phyloP scores from a whole-genome alignment of 805 yeast species.

The Cyberlindnera mycetangii region DNA sequence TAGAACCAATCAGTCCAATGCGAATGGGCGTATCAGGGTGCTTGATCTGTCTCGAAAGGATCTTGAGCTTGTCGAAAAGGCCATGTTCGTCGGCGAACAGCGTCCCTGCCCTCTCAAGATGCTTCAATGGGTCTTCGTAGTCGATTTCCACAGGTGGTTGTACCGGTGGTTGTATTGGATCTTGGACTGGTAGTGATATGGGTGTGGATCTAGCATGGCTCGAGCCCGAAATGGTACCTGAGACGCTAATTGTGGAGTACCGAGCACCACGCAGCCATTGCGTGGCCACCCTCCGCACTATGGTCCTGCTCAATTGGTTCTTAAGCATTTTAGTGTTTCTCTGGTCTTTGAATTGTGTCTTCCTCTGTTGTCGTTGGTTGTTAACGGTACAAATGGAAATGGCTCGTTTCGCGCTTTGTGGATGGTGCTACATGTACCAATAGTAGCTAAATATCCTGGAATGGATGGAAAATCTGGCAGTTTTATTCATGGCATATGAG shows the following conservation, averaged over 20 bases:
- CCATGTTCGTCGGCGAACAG: constrained; percentile 26
- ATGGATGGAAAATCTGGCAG: too few relatives aligned
- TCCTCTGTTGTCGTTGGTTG: too few relatives aligned
- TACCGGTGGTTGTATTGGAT: not conserved
- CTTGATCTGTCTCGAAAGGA: constrained; percentile 17
- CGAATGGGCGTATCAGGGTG: constrained; percentile 22
- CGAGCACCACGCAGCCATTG: constrained; percentile 3
- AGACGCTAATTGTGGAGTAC: constrained; percentile 8
- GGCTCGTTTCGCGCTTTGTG: too few relatives aligned
- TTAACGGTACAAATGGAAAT: too few relatives aligned
- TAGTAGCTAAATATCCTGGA: too few relatives aligned
- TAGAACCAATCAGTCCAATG: constrained; percentile 30
- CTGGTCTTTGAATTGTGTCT: too few relatives aligned
- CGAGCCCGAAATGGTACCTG: constrained; percentile 5
- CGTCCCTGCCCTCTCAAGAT: constrained; percentile 15
- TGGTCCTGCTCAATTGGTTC: not conserved
- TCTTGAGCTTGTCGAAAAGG: constrained; percentile 26
- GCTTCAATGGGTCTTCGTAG: constrained; percentile 14
- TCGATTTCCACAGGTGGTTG: not conserved
- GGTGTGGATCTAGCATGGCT: not conserved
- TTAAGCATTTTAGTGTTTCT: too few relatives aligned
- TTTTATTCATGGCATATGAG: too few relatives aligned
- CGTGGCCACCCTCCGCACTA: not conserved
- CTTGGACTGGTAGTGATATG: not conserved
- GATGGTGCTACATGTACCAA: too few relatives aligned